Base-by-base conservation (phyloP, 768 basidiomycete species). In the Naganishia friedmannii region DNA sequence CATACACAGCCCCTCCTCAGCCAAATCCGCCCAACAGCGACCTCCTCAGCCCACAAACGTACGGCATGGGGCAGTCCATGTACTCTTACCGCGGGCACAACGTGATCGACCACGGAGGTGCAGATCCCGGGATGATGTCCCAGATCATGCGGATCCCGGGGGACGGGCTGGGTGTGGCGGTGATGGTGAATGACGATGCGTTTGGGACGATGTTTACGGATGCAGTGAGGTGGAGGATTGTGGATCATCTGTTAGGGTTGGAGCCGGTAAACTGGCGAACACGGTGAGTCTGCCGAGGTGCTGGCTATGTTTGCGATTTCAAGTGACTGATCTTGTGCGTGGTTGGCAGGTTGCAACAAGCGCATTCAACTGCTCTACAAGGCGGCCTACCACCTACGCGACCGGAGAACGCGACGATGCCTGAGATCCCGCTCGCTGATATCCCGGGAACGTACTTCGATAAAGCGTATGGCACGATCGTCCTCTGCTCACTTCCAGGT, bases 1-100 rank as follows among this genome's bases (percentile, higher is more conserved):
- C 70, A 6, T 42, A 65, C 55, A 53, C 67, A 0, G 66, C 70
- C 0, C 26, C 34, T 31, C 54, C 54, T 4, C 19, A 65, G 2
- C 63, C 66, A 1, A 55, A 17, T 0, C 65, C 71, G 0, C 21
- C 23, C 0, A 55, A 67, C n/a, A 69, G 68, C 28, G 69, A 72
- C 31, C 39, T 70, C 29, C 39, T 70, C 29, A 67, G 71, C 13
- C 29, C 68, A 0, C 26, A 23, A 0, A 72, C 42, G n/a, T 80
- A 80, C 67, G 79, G 77, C 21, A 55, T 75, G 2, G 78, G 70
- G 8, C 77, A 77, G 48, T 13, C 15, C 21, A 67, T 58, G 21
- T 73, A 57, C 53, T 68, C 71, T 0, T 79, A 77, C 66, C 73
- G 78, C 2, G 78, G 77, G 9, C 53, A 68, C 46, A 29, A 69